Conservation (phyloP, 768 basidiomycete genomes). For the Serendipita sp. region DNA sequence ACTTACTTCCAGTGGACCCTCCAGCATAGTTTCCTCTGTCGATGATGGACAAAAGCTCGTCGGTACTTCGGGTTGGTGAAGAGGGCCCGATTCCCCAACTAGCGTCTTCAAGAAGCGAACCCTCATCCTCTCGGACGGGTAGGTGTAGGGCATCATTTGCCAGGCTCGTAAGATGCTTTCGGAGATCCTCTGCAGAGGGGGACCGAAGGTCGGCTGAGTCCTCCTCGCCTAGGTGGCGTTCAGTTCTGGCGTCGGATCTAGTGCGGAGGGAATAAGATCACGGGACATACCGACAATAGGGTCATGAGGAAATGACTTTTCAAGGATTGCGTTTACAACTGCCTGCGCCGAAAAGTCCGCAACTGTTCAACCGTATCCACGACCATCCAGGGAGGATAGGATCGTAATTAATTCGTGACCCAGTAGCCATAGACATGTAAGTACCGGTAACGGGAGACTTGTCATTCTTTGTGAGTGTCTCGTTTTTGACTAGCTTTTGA, state of each 20-base stretch:
- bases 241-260: neutral
- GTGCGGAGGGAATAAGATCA: neutral
- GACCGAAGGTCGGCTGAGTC: constrained; percentile 63
- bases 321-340: constrained; percentile 68
- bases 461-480: constrained; percentile 79
- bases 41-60: constrained; percentile 64
- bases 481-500: constrained; percentile 64
- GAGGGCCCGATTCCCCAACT: constrained; percentile 61
- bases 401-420: too few species aligned
- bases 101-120: constrained; percentile 24
- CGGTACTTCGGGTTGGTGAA: constrained; percentile 27
- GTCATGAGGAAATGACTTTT: constrained; percentile 63
- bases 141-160: constrained; percentile 55
- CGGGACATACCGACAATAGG: constrained; percentile 44
- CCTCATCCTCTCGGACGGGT: constrained; percentile 22
- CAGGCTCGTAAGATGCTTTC: constrained; percentile 57
- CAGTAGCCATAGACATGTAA: constrained; percentile 10
- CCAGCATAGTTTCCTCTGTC: constrained; percentile 67
- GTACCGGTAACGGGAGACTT: constrained; percentile 80
- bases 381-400: neutral
- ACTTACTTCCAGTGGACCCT: constrained; percentile 55
- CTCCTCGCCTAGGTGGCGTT: constrained; percentile 46
- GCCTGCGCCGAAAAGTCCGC: constrained; percentile 92
- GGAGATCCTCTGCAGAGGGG: constrained; percentile 27
- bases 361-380: constrained; percentile 31